Conservation (phyloP, 2,329 filamentous ascomycete genomes). For the Chrysoporthe deuterocubensis region DNA sequence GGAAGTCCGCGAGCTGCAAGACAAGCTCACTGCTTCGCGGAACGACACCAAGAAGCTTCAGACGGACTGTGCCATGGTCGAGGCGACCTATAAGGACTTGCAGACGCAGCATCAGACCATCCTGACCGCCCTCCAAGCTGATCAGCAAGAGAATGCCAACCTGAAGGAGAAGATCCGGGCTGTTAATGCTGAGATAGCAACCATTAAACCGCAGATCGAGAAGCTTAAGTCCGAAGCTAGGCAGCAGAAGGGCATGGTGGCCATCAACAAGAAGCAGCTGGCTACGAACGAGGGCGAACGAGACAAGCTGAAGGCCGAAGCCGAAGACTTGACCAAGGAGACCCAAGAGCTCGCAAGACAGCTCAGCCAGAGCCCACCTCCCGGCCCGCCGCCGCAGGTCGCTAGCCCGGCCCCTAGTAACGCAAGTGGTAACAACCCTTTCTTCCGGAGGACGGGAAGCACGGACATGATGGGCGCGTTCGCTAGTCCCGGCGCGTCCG, state of each 20-base stretch:
- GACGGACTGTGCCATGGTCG: conserved; percentile 80
- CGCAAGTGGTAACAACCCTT: conserved; percentile 86
- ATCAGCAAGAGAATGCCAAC: conserved; percentile 84
- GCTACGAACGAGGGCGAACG: conserved; percentile 86
- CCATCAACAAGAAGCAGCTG: conserved; percentile 98
- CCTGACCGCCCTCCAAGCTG: conserved; percentile 73
- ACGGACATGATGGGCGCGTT: conserved; percentile 63
- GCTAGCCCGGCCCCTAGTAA: conserved; percentile 72
- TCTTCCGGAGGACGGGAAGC: conserved; percentile 77
- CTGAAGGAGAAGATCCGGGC: conserved; percentile 87
- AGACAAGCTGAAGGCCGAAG: conserved; percentile 84
- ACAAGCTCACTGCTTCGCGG: conserved; percentile 75
- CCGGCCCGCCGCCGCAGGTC: conserved; percentile 50
- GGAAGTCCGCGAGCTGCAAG: conserved; percentile 81
- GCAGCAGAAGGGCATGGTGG: conserved; percentile 93
- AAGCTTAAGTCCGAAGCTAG: conserved; percentile 90
- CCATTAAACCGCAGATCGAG: conserved; percentile 88
- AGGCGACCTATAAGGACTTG: conserved; percentile 79
- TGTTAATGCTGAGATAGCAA: conserved; percentile 79
- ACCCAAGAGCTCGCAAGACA: conserved; percentile 62
- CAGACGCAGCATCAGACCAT: conserved; percentile 82
- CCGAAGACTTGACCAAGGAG: conserved; percentile 67
- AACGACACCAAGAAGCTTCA: conserved; percentile 84
- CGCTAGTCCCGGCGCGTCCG: conserved; percentile 46
- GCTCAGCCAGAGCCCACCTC: conserved; percentile 55